Base-by-base conservation (phyloP, 2,329 filamentous ascomycete genomes). In the Kalmusia sp. region DNA sequence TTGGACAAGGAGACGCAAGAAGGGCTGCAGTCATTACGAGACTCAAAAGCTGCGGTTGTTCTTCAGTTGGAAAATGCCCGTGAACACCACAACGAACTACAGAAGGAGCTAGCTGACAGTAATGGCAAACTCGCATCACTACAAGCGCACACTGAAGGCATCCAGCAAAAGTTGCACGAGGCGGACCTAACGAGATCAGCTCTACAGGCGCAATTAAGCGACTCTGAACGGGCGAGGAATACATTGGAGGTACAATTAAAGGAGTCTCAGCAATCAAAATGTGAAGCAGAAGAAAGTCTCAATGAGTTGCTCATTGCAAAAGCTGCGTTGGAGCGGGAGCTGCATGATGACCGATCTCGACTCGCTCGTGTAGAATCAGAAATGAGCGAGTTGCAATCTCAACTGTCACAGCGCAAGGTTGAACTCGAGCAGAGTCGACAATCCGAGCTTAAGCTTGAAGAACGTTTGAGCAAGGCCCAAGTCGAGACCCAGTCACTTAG, bases 81-180 rank as follows among this genome's bases (percentile, higher is more conserved):
- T 22, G 52, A 63, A 27, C 54, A 59, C 1, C 58, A 62, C 3
- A 60, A 55, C 3, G 57, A 51, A 15, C 47, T 73, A 2, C 58
- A 62, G 14, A 51, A 61, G 28, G 58, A 67, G 5, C 25, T 71
- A 25, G 53, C 65, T 9, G 49, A 49, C 22, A 65, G 52, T 28
- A 59, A 63, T 4, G 52, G 48, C 14, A 63, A 68, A 44, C 63
- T 75, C n/a, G 49, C 47, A 8, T 51, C 55, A 3, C 49, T 71
- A 28, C 62, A 68, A 39, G 51, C 54, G 34, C 63, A 64, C 2
- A 62, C 61, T 37, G 37, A 25, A 5, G 55, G 62, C 2, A 46
- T 70, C 3, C 43, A 68, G 25, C 41, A 59, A 6, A 61, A 65
- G 33, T 52, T 72, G 3, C 53, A 61, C 11, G 17, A 35, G 3